Evolutionary conservation across 2,329 filamentous ascomycete genomes (phyloP).

Genomic region (Tolypocladium sp.): DNA sequence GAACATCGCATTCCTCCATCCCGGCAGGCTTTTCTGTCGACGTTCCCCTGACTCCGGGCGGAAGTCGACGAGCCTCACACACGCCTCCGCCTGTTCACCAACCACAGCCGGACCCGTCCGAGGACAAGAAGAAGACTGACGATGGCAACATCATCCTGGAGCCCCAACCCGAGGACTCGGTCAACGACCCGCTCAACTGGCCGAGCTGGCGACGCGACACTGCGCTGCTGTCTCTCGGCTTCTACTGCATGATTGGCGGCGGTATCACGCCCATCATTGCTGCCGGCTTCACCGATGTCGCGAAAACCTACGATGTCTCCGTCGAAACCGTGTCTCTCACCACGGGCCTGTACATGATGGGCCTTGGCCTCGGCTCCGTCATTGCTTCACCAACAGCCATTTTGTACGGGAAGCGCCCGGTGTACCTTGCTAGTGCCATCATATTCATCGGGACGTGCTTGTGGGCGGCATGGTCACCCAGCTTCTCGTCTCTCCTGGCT

Average conservation of each 20-base stretch:
- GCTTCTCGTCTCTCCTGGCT: constrained; percentile 67
- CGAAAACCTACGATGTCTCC: constrained; percentile 52
- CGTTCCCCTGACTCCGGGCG: constrained; percentile 18
- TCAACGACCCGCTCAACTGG: constrained; percentile 93
- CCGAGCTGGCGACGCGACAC: constrained; percentile 69
- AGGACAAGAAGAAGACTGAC: constrained; percentile 62
- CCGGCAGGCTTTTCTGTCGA: constrained; percentile 34
- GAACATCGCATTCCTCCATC: constrained; percentile 50
- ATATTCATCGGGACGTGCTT: constrained; percentile 69
- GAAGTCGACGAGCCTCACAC: constrained; percentile 8
- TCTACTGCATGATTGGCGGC: constrained; percentile 89
- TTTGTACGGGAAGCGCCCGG: constrained; percentile 78
- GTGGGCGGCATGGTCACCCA: constrained; percentile 82
- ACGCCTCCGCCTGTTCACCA: constrained; percentile 4
- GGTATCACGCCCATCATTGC: constrained; percentile 87
- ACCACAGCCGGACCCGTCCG: constrained; percentile 10
- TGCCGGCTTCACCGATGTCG: constrained; percentile 79
- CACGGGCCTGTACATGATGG: constrained; percentile 90
- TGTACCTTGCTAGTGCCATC: constrained; percentile 70
- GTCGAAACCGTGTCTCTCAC: constrained; percentile 73
- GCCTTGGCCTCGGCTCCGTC: constrained; percentile 75
- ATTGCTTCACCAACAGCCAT: constrained; percentile 86
- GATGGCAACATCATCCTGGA: constrained; percentile 82
- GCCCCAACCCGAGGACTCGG: constrained; percentile 83
- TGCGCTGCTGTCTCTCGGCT: constrained; percentile 72